Evolutionary conservation across 2,329 filamentous ascomycete genomes (phyloP).

Genomic region (Aspergillus brasiliensis): DNA sequence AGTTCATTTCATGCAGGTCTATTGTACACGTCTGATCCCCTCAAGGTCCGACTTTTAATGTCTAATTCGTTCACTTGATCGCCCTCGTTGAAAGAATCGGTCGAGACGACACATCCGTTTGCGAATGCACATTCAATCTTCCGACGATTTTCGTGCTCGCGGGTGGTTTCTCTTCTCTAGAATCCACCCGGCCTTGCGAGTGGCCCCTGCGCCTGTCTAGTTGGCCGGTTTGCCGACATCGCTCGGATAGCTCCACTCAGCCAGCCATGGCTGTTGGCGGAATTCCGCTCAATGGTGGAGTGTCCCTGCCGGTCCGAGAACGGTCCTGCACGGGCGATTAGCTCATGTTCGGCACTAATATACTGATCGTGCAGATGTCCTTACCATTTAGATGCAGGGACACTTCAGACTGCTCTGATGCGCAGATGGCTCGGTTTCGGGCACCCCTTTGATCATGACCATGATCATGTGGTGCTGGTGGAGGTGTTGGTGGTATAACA

Average conservation of each 20-base stretch:
- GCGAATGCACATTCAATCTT: neutral
- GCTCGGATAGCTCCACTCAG: constrained; percentile 4
- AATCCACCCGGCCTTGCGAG: neutral
- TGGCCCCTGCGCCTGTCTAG: neutral
- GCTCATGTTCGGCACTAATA: neutral
- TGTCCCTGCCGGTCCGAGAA: neutral
- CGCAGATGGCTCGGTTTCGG: neutral
- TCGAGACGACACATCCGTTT: neutral
- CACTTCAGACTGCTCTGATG: neutral
- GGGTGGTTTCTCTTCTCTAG: neutral
- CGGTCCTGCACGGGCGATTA: neutral
- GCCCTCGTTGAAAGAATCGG: neutral
- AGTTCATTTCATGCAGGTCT: neutral
- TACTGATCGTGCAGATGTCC: neutral
- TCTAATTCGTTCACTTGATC: no score
- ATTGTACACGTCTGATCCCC: neutral
- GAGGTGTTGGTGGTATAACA: no score
- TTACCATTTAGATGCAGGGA: neutral
- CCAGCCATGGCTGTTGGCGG: neutral
- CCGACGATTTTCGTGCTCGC: neutral
- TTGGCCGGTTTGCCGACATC: constrained; percentile 13
- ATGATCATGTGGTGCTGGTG: no score
- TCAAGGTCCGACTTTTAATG: no score
- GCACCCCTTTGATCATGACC: neutral
- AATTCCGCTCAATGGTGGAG: neutral